Evolutionary conservation across 192 early-diverging fungal genomes (phyloP).

Genomic region (Entomortierella lignicola): DNA sequence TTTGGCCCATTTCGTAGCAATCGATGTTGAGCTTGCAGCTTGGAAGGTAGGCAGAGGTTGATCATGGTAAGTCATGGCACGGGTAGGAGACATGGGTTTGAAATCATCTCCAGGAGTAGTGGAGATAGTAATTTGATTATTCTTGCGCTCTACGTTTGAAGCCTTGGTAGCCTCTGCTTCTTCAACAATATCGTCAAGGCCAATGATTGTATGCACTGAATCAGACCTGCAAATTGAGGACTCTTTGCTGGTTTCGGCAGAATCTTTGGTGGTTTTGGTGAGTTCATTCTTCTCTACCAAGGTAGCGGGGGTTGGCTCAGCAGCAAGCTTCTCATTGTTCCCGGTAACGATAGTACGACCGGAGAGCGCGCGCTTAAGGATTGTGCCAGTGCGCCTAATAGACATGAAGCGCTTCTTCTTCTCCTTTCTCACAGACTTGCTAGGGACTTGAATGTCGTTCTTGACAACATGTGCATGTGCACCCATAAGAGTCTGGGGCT

Average conservation of each 20-base stretch:
- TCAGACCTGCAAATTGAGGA: slow-evolving; percentile 25
- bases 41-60: slow-evolving; percentile 47
- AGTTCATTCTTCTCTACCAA: neutral
- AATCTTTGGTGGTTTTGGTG: slow-evolving; percentile 19
- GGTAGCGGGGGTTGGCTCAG: neutral
- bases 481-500: slow-evolving; percentile 43
- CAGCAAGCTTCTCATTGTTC: slow-evolving; percentile 21
- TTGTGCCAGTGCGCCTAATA: slow-evolving; percentile 32
- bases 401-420: slow-evolving; percentile 46
- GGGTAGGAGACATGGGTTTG: slow-evolving; percentile 17
- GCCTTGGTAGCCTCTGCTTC: slow-evolving; percentile 12
- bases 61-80: slow-evolving; percentile 42
- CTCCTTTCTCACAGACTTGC: slow-evolving; percentile 17
- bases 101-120: neutral
- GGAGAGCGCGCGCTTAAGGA: slow-evolving; percentile 44
- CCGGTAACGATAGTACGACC: slow-evolving; percentile 40
- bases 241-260: slow-evolving; percentile 22
- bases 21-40: slow-evolving; percentile 28
- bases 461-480: slow-evolving; percentile 49
- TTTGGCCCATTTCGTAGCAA: slow-evolving; percentile 39
- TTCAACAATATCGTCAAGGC: slow-evolving; percentile 32
- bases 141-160: neutral
- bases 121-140: neutral
- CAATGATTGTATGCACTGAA: slow-evolving; percentile 45
- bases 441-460: slow-evolving; percentile 45